Evolutionary conservation across 2,329 filamentous ascomycete genomes (phyloP).

Genomic region (Monosporascus cannonballus): DNA sequence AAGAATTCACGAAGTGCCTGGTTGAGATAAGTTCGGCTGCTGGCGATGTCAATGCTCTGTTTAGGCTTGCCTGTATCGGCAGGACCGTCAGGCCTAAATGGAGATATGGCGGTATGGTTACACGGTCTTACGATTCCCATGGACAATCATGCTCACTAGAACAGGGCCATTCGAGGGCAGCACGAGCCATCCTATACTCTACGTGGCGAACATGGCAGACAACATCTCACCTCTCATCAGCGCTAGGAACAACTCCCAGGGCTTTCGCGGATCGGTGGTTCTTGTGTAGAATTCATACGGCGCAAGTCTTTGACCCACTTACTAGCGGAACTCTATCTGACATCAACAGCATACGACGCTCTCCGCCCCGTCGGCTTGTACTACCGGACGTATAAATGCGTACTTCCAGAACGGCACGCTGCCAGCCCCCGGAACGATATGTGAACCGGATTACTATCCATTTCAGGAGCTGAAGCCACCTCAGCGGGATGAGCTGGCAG

Average conservation of each 20-base stretch:
- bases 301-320: constrained; percentile 26
- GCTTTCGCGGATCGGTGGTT: constrained; percentile 39
- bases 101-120: constrained; percentile 12
- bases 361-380: constrained; percentile 38
- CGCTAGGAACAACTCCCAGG: constrained; percentile 22
- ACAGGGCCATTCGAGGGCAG: constrained; percentile 26
- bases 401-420: constrained; percentile 42
- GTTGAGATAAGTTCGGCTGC: constrained; percentile 32
- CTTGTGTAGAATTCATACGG: constrained; percentile 46
- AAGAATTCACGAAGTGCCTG: constrained; percentile 26
- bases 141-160: neutral
- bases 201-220: constrained; percentile 29
- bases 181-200: constrained; percentile 29
- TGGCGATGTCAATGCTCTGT: constrained; percentile 37
- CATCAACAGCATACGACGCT: constrained; percentile 41
- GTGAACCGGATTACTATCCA: constrained; percentile 37
- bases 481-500: constrained; percentile 6
- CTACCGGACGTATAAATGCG: constrained; percentile 30
- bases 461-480: constrained; percentile 26
- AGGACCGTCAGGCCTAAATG: constrained; percentile 25
- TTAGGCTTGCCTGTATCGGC: constrained; percentile 27
- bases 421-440: constrained; percentile 38
- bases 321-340: constrained; percentile 2
- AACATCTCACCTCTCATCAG: constrained; percentile 28
- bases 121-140: too few species aligned